phyloP scores from a whole-genome alignment of 805 yeast genomes.

The Cyberlindnera meyerae region DNA sequence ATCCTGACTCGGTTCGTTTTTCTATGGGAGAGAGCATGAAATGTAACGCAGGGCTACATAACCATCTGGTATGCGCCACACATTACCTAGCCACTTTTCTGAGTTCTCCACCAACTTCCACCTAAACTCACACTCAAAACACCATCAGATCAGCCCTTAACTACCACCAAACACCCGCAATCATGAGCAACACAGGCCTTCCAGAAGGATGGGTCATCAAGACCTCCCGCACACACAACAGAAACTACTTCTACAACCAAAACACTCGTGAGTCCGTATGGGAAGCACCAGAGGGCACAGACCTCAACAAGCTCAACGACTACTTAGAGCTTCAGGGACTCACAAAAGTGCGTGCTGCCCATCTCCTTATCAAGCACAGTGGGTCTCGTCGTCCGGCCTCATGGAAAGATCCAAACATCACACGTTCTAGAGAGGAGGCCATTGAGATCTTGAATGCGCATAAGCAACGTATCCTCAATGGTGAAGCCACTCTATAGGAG shows the following conservation, averaged over 20 bases:
- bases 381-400: constrained; percentile 88
- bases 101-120: too few species aligned
- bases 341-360: constrained; percentile 67
- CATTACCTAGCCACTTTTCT: too few species aligned
- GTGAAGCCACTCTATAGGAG: constrained; percentile 61
- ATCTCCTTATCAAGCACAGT: constrained; percentile 75
- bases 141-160: background rate
- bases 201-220: constrained; percentile 83
- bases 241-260: constrained; percentile 78
- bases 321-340: constrained; percentile 55
- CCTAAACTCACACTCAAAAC: too few species aligned
- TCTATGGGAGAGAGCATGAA: too few species aligned
- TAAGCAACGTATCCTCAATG: constrained; percentile 54
- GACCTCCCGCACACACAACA: constrained; percentile 71
- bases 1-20: too few species aligned
- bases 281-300: constrained; percentile 88
- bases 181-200: constrained; percentile 55
- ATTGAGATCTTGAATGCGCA: constrained; percentile 53
- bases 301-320: constrained; percentile 48
- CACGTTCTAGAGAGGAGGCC: constrained; percentile 82
- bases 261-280: constrained; percentile 72
- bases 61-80: too few species aligned
- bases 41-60: too few species aligned
- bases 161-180: background rate
- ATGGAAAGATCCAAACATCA: constrained; percentile 77